Base-by-base conservation (phyloP, 805 yeast genomes). In the Tetrapisispora taiwanensis region DNA sequence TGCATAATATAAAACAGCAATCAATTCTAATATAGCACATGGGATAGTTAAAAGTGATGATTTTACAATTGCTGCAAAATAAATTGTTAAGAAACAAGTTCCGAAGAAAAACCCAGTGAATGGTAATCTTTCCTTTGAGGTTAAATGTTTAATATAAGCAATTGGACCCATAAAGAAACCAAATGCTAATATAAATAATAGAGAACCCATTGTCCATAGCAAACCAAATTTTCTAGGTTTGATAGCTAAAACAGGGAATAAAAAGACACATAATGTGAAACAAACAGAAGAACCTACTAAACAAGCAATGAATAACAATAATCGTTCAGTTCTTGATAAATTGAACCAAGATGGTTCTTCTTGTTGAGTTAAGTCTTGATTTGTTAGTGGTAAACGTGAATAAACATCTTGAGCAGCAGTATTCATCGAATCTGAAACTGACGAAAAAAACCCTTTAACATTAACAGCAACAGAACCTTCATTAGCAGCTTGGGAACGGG, bases 91-190 rank as follows among this genome's bases (percentile, higher is more conserved):
- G 15, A 83, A 52, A 45, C 90, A 86, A 36, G 90, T 77, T n/a
- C 81, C 76, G 53, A 90, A 84, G 63, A 87, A 90, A 33, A 87
- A 78, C 10, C 74, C 51, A 0, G 95, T 80, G 62, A 92, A 90
- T 36, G 89, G 79, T 37, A 90, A 68, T 52, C 98, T 73, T 41
- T 79, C 83, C 31, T 75, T 73, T 3, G 95, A 81, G 5, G 83
- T 62, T 49, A 92, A 71, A 60, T 90, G 97, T 39, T 70, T 68
- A 35, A 78, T 49, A 60, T 87, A 92, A 30, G 81, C 79, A n/a
- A 78, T 71, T 0, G 97, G 97, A 0, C 98, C 98, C 68, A 88
- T 96, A 19, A 90, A 67, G 17, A 87, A 77, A 1, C 95, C 97
- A 66, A 92, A 92, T 30, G 95, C 85, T 6, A 85, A 59, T 17